These are phyloP conservation scores for Lactarius pseudohatsudake DNA, from an alignment of 768 basidiomycete genomes.

Conservation along the genomic window DNA sequence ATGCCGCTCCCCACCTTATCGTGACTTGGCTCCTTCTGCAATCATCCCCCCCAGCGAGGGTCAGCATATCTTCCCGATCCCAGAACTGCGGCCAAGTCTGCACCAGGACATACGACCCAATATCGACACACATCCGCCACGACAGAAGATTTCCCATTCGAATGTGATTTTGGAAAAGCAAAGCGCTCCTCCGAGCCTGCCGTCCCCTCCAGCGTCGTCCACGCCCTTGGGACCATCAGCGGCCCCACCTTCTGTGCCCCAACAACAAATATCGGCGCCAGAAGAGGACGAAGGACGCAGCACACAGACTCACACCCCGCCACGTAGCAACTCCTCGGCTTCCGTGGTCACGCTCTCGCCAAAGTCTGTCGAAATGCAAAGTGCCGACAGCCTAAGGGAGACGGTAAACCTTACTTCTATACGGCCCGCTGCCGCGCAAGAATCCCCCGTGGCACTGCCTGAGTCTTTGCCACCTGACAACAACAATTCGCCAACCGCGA, in stretches of 20 bases:
- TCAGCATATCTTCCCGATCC: background rate
- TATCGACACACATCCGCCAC: background rate
- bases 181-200: background rate
- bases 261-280: background rate
- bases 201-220: background rate
- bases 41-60: background rate
- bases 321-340: background rate
- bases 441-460: background rate
- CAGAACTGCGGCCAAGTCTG: slow-evolving; percentile 2
- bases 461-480: slow-evolving; percentile 12
- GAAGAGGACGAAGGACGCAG: slow-evolving; percentile 1
- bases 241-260: background rate
- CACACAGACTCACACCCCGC: slow-evolving; percentile 1
- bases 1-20: slow-evolving; percentile 4
- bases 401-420: background rate
- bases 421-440: background rate
- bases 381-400: background rate
- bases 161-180: slow-evolving; percentile 3
- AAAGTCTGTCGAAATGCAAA: background rate
- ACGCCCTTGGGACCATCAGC: slow-evolving; percentile 1
- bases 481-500: slow-evolving; percentile 2
- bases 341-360: background rate
- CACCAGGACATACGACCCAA: slow-evolving; percentile 3
- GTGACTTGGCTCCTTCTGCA: slow-evolving; percentile 7
- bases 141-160: background rate